Percentiles rank a stretch among this genome's conserved stretches.
Conservation (phyloP, 169 alveolate genomes). For the Babesia ovis region DNA sequence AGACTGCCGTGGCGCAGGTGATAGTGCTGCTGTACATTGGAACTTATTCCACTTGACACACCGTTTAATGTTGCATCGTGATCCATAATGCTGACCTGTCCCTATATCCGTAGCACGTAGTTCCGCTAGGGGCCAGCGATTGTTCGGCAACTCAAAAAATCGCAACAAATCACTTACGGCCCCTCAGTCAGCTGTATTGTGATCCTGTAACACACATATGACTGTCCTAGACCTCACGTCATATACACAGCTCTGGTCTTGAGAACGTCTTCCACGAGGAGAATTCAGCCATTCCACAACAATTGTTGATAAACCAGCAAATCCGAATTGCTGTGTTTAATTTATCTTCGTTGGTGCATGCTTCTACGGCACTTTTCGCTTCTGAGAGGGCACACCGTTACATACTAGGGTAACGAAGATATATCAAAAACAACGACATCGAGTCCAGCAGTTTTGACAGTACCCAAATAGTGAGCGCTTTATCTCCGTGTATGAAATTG, state of each 20-base stretch:
- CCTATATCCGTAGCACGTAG: not conserved
- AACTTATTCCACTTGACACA: not conserved
- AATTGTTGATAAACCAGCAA: no score
- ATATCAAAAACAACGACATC: no score
- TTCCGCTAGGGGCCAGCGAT: constrained; percentile 1
- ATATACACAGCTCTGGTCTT: no score
- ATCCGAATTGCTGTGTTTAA: no score
- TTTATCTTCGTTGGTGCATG: no score
- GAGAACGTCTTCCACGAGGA: no score
- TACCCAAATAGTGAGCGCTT: no score
- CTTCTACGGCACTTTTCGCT: not conserved
- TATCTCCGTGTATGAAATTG: no score
- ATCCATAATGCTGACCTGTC: not conserved
- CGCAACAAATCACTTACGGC: not conserved
- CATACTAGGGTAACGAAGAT: no score
- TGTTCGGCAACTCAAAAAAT: not conserved
- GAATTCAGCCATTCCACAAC: no score
- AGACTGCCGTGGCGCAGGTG: not conserved
- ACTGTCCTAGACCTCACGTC: no score
- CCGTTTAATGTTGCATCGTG: not conserved
- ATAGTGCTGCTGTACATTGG: not conserved
- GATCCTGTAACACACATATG: not conserved
- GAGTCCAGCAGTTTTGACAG: no score
- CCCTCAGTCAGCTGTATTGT: not conserved
- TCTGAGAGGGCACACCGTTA: not conserved